A percentile compares a stretch with the other conserved stretches of the same genome.
phyloP scores from a whole-genome alignment of 768 basidiomycete genomes.

The Hortiboletus campestris region DNA sequence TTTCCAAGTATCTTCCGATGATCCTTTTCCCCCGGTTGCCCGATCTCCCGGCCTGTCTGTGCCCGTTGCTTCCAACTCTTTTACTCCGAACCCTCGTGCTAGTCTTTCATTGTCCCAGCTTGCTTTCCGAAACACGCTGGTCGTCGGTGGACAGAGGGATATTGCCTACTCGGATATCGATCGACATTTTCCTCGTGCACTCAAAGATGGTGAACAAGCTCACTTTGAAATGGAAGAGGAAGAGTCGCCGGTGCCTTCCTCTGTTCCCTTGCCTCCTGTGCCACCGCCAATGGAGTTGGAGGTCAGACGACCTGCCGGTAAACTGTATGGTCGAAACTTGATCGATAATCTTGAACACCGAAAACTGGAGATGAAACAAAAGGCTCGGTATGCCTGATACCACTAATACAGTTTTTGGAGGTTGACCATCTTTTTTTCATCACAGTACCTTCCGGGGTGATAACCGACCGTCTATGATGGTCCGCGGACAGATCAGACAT shows the following conservation, averaged over 20 bases:
- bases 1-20: constrained; percentile 65
- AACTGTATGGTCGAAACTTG: constrained; percentile 81
- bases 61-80: constrained; percentile 56
- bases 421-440: constrained; percentile 7
- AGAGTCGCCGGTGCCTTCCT: constrained; percentile 32
- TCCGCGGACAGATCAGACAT: constrained; percentile 53
- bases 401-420: not conserved
- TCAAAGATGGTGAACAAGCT: constrained; percentile 75
- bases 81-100: constrained; percentile 74
- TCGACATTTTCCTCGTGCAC: constrained; percentile 62
- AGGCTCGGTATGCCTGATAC: constrained; percentile 64
- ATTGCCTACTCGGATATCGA: constrained; percentile 62
- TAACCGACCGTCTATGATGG: constrained; percentile 91
- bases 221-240: constrained; percentile 45
- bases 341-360: constrained; percentile 87
- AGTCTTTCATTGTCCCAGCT: constrained; percentile 77
- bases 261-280: constrained; percentile 31
- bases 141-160: constrained; percentile 65
- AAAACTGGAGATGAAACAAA: constrained; percentile 78
- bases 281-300: constrained; percentile 33
- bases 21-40: constrained; percentile 66
- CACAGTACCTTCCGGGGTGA: constrained; percentile 85
- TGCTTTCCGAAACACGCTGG: constrained; percentile 80
- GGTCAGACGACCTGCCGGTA: constrained; percentile 64
- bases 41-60: constrained; percentile 51